These are phyloP conservation scores for Didymella lethalis DNA, from an alignment of 2,329 filamentous ascomycete genomes.

Conservation along the genomic window DNA sequence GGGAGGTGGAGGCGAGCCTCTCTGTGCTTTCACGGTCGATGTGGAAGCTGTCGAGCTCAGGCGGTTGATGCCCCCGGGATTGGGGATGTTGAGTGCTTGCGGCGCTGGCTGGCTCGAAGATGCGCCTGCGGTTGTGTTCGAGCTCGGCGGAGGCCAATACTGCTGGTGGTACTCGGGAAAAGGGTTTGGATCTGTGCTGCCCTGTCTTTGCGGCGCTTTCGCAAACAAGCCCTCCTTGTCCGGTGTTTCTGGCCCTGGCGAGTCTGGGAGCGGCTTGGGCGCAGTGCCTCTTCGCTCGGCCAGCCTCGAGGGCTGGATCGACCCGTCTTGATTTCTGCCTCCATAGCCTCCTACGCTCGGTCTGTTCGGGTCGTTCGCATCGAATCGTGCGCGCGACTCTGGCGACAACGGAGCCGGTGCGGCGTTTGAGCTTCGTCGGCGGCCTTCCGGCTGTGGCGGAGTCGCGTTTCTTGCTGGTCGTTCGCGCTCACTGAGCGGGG, in stretches of 20 bases:
- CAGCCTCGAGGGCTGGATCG: constrained; percentile 65
- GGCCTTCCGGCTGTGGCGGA: constrained; percentile 39
- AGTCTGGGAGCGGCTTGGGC: constrained; percentile 83
- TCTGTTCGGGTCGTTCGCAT: constrained; percentile 58
- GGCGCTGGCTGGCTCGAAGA: constrained; percentile 36
- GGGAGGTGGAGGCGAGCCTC: constrained; percentile 92
- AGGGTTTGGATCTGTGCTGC: constrained; percentile 46
- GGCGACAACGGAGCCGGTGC: constrained; percentile 42
- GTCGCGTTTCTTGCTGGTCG: constrained; percentile 46
- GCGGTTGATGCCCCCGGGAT: constrained; percentile 64
- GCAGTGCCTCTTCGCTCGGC: constrained; percentile 84
- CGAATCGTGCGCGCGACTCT: constrained; percentile 53
- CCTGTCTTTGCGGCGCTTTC: constrained; percentile 59
- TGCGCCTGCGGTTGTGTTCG: constrained; percentile 19
- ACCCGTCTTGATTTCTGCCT: constrained; percentile 41
- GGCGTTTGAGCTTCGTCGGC: constrained; percentile 42
- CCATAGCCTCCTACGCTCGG: constrained; percentile 58
- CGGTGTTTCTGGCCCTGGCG: constrained; percentile 75
- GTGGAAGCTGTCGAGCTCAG: constrained; percentile 86
- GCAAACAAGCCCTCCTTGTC: constrained; percentile 85
- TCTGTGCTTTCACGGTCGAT: constrained; percentile 88
- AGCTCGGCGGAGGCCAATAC: constrained; percentile 63
- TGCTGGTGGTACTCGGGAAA: constrained; percentile 66
- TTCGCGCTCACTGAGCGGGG: constrained; percentile 49
- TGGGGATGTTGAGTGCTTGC: constrained; percentile 59